Percentiles rank a stretch among this genome's conserved stretches.
These are phyloP conservation scores for Zygoascus hellenicus DNA, from an alignment of 1,139 yeast species.

Conservation along the genomic window DNA sequence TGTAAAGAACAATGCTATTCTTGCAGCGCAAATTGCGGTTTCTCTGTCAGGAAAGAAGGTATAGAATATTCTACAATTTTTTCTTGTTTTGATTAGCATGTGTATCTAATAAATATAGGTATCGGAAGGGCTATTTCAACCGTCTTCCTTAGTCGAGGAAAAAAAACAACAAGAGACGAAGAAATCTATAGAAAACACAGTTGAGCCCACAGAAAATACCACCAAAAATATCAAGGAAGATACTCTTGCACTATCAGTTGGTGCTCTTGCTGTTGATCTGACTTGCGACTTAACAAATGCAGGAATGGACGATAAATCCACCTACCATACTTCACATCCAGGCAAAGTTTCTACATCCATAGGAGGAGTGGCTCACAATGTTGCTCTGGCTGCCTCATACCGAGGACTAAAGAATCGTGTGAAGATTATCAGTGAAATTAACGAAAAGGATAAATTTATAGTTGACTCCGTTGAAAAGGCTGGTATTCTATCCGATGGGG, in stretches of 20 bases:
- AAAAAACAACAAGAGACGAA: no score
- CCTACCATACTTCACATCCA: slow-evolving; percentile 65
- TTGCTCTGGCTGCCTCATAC: slow-evolving; percentile 49
- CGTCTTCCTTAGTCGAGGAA: no score
- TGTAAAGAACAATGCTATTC: slow-evolving; percentile 67
- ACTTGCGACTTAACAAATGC: slow-evolving; percentile 37
- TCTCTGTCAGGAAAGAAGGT: slow-evolving; percentile 43
- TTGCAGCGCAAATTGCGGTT: slow-evolving; percentile 63
- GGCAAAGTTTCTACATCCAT: slow-evolving; percentile 52
- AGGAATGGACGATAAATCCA: slow-evolving; percentile 25
- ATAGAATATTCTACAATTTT: slow-evolving; percentile 12
- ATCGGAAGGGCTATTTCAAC: no score
- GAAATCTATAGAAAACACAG: no score
- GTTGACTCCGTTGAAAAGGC: slow-evolving; percentile 36
- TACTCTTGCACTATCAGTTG: slow-evolving; percentile 36
- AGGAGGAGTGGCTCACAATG: slow-evolving; percentile 85
- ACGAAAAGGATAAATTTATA: slow-evolving; percentile 46
- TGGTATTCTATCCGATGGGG: slow-evolving; percentile 40
- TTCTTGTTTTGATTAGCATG: no score
- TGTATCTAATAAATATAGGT: no score
- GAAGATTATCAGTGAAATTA: slow-evolving; percentile 53
- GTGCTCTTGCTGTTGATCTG: slow-evolving; percentile 74
- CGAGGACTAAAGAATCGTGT: slow-evolving; percentile 18
- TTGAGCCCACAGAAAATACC: not conserved
- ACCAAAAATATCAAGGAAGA: not conserved